phyloP scores from a whole-genome alignment of 1,284 basidiomycete genomes.

The Pseudozyma hubeiensis region DNA sequence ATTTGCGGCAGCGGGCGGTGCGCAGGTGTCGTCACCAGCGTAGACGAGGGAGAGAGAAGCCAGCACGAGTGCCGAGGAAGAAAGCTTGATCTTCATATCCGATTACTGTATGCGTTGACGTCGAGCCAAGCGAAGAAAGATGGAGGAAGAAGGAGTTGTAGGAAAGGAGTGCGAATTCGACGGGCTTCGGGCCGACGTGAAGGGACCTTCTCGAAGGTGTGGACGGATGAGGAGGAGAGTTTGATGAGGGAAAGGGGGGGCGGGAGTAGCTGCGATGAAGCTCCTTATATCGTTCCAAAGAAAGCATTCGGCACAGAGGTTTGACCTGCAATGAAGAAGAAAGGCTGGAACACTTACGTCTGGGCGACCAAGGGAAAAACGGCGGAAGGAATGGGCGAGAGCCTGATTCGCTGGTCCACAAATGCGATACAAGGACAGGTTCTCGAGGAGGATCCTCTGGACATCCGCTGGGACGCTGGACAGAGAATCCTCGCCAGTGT shows the following conservation, averaged over 20 bases:
- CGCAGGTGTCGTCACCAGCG: conserved; percentile 26
- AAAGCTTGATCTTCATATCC: conserved; percentile 41
- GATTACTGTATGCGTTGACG: background rate
- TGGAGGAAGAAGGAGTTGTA: background rate
- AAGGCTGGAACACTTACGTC: too few relatives aligned
- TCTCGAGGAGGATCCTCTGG: too few relatives aligned
- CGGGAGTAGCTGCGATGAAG: background rate
- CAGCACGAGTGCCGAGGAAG: conserved; percentile 27
- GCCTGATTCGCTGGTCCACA: too few relatives aligned
- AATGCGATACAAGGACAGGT: too few relatives aligned
- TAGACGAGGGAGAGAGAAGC: conserved; percentile 26
- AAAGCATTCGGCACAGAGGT: background rate
- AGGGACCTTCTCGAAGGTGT: background rate
- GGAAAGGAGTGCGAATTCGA: background rate
- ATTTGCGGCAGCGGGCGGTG: conserved; percentile 20
- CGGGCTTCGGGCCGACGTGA: background rate
- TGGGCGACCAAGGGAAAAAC: too few relatives aligned
- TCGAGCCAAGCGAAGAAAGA: conserved; percentile 5
- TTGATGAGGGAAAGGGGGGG: background rate
- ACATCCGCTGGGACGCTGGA: background rate
- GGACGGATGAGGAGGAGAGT: background rate
- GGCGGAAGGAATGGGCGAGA: too few relatives aligned
- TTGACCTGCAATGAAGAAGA: background rate
- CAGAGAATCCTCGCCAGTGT: background rate
- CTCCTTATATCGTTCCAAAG: background rate